These are phyloP conservation scores for Bremia lactucae DNA, from an alignment of 352 stramenopile species.

Conservation along the genomic window DNA sequence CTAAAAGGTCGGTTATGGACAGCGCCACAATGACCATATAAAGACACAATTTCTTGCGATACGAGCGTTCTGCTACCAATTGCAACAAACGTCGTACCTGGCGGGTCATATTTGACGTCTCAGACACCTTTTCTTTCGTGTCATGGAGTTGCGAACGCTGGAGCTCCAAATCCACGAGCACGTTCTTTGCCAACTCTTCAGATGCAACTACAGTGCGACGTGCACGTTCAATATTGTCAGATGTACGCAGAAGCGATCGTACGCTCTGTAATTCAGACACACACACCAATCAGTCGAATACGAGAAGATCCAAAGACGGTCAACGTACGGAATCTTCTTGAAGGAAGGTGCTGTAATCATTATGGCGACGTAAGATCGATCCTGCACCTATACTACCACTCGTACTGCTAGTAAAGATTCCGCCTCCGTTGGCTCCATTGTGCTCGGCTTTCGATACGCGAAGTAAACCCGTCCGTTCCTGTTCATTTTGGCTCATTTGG, in stretches of 20 bases:
- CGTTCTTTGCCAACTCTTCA: slow-evolving; percentile 56
- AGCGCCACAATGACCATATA: slow-evolving; percentile 61
- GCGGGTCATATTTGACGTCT: slow-evolving; percentile 56
- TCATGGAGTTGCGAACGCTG: slow-evolving; percentile 71
- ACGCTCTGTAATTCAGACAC: slow-evolving; percentile 27
- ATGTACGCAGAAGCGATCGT: slow-evolving; percentile 52
- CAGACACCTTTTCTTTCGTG: slow-evolving; percentile 69
- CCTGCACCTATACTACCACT: slow-evolving; percentile 20
- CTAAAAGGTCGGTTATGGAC: slow-evolving; percentile 48
- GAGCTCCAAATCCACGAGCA: slow-evolving; percentile 69
- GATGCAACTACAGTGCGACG: slow-evolving; percentile 52
- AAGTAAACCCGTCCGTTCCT: slow-evolving; percentile 5
- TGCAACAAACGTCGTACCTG: slow-evolving; percentile 55
- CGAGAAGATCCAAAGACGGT: not conserved
- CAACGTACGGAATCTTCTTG: slow-evolving; percentile 34
- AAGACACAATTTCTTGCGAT: slow-evolving; percentile 60
- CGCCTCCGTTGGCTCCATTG: slow-evolving; percentile 17
- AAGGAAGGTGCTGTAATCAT: slow-evolving; percentile 74
- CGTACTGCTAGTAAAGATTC: slow-evolving; percentile 21
- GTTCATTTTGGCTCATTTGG: slow-evolving; percentile 4
- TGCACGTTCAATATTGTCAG: slow-evolving; percentile 62
- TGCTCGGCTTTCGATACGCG: slow-evolving; percentile 14
- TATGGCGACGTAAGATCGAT: slow-evolving; percentile 19
- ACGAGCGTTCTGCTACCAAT: slow-evolving; percentile 60
- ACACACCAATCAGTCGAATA: not conserved